These are phyloP conservation scores for Benincasa hispida DNA, from an alignment of 306 rosid genomes.

Conservation along the genomic window DNA sequence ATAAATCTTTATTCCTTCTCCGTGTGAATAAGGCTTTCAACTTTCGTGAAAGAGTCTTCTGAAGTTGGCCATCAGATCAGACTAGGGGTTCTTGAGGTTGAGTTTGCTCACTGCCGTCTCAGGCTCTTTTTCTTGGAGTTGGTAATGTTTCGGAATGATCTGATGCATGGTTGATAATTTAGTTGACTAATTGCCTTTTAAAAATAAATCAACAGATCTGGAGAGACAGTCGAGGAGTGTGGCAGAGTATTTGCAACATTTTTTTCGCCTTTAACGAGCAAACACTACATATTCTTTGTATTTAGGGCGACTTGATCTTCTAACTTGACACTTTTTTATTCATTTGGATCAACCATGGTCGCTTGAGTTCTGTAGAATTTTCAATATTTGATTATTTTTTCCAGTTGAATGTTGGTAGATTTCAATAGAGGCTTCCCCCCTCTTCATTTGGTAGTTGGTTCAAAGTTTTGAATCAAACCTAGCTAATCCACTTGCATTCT, in stretches of 20 bases:
- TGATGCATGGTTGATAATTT: background rate
- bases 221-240: background rate
- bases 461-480: background rate
- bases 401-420: background rate
- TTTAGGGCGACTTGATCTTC: background rate
- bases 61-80: background rate
- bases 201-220: background rate
- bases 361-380: background rate
- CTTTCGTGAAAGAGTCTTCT: background rate
- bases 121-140: background rate
- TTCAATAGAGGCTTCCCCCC: background rate
- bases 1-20: background rate
- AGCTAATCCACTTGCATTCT: background rate
- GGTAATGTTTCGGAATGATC: background rate
- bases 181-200: background rate
- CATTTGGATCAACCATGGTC: background rate
- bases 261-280: background rate
- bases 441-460: too few species aligned
- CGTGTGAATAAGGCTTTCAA: background rate
- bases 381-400: background rate
- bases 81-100: background rate
- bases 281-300: background rate
- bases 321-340: background rate
- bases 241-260: slow-evolving; percentile 1
- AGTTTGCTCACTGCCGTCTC: background rate